Conservation (phyloP, 176 grass and related monocot genomes). For the Rhynchospora breviuscula region DNA sequence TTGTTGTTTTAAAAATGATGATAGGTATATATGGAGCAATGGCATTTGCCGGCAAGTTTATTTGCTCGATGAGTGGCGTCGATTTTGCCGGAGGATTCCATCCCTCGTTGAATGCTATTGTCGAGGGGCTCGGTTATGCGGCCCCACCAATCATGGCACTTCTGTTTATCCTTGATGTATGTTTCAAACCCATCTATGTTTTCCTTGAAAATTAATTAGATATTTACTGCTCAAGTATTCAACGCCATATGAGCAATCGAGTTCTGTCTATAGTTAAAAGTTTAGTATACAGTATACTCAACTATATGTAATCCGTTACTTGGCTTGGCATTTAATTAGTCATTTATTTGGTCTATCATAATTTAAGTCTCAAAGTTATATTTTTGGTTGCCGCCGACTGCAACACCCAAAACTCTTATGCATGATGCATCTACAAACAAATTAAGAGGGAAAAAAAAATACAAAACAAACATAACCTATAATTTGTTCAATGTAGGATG, state of each 20-base stretch:
- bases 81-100: conserved; percentile 69
- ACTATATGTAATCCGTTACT: background rate
- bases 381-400: background rate
- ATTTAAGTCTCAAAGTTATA: background rate
- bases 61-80: conserved; percentile 69
- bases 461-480: background rate
- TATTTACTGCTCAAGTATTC: background rate
- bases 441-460: background rate
- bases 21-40: conserved; percentile 81
- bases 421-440: background rate
- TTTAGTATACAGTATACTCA: background rate
- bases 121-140: conserved; percentile 83
- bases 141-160: conserved; percentile 90
- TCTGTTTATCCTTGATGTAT: conserved; percentile 87
- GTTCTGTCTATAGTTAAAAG: background rate
- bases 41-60: conserved; percentile 74
- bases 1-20: background rate
- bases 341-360: background rate
- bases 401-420: background rate
- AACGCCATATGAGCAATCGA: background rate
- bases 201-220: background rate
- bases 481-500: conserved; percentile 46
- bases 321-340: background rate
- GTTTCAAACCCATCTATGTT: conserved; percentile 7
- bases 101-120: conserved; percentile 61